Evolutionary conservation across 1,284 basidiomycete species (phyloP).

Genomic region (Austroboletus novae-zelandiae): DNA sequence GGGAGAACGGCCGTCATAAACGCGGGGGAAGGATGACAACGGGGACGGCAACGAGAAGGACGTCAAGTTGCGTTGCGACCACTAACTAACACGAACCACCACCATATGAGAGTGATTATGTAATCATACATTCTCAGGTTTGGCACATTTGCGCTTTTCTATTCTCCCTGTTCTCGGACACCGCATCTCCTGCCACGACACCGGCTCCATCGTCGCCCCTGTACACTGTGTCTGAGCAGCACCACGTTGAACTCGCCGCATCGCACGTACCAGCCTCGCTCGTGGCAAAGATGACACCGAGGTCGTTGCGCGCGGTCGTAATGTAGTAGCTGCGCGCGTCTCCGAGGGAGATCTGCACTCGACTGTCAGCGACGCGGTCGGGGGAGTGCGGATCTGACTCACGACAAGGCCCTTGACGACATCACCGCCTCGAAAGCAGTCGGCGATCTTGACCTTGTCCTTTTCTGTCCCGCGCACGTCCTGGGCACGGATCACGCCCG

Average conservation of each 20-base stretch:
- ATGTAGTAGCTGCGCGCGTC: conserved; percentile 93
- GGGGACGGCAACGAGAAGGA: not conserved
- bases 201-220: conserved; percentile 79
- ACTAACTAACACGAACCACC: conserved; percentile 9
- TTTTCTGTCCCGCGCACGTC: conserved; percentile 93
- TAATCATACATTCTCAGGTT: conserved; percentile 64
- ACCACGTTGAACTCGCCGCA: not conserved
- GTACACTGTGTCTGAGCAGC: conserved; percentile 5
- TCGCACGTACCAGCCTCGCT: conserved; percentile 66
- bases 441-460: conserved; percentile 89
- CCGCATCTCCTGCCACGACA: conserved; percentile 92
- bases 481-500: conserved; percentile 86
- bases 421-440: conserved; percentile 96
- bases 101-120: conserved; percentile 20
- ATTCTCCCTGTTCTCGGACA: conserved; percentile 79
- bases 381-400: conserved; percentile 34
- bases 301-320: conserved; percentile 90
- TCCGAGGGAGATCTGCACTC: conserved; percentile 80
- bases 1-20: conserved; percentile 67
- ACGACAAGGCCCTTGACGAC: conserved; percentile 92
- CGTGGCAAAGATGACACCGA: conserved; percentile 88
- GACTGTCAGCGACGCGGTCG: conserved; percentile 2
- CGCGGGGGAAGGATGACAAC: conserved; percentile 17
- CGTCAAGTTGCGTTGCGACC: conserved; percentile 18
- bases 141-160: conserved; percentile 88